Conservation (phyloP, 768 basidiomycete genomes). For the Candolleomyces eurysporus region DNA sequence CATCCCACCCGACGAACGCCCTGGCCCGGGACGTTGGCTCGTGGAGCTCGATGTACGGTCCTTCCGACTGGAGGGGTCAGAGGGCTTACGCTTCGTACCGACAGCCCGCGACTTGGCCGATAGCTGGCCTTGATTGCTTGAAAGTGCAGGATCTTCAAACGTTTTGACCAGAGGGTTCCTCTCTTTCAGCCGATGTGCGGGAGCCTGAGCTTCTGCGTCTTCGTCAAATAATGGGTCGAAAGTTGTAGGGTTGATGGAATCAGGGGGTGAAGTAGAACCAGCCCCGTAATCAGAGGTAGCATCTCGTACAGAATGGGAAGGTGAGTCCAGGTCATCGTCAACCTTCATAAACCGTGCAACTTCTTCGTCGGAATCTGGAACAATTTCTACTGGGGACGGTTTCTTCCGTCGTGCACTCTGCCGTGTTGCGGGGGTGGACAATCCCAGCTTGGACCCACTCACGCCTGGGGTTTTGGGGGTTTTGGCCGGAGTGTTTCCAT, state of each 20-base stretch:
- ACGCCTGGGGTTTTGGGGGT: neutral
- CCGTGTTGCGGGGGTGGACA: neutral
- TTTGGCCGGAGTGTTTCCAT: neutral
- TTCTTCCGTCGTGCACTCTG: constrained; percentile 1
- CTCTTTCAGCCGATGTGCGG: constrained; percentile 45
- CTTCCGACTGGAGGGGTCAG: neutral
- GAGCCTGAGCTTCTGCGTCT: constrained; percentile 15
- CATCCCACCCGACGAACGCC: constrained; percentile 47
- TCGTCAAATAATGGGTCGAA: constrained; percentile 16
- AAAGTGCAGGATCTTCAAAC: constrained; percentile 39
- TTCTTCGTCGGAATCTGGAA: constrained; percentile 33
- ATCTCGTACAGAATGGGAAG: neutral
- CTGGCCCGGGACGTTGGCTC: constrained; percentile 42
- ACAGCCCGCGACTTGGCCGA: constrained; percentile 49
- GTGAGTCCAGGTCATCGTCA: neutral
- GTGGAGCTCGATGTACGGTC: neutral
- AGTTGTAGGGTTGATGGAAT: neutral
- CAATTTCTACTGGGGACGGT: constrained; percentile 20
- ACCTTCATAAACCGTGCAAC: constrained; percentile 8
- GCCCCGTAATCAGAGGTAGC: neutral
- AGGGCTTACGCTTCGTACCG: constrained; percentile 12
- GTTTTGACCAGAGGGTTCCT: constrained; percentile 56
- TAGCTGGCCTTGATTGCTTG: constrained; percentile 37
- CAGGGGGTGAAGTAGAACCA: neutral
- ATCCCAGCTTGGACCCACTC: neutral